Percentiles rank a stretch among this genome's conserved stretches.
Conservation (phyloP, 331 rosid genomes). For the Pyracantha coccinea region DNA sequence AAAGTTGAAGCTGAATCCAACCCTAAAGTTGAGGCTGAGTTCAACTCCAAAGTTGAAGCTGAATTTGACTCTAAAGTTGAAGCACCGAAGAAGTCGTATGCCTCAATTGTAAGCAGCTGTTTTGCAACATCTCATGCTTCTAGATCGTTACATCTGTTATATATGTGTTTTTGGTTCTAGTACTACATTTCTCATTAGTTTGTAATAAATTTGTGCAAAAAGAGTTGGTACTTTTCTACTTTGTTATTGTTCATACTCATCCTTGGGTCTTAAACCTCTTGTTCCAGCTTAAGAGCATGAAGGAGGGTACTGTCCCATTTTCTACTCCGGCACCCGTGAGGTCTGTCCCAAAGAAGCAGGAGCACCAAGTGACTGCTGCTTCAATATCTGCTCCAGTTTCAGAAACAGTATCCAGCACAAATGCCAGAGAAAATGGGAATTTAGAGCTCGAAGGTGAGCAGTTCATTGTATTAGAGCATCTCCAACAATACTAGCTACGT, state of each 20-base stretch:
- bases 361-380: constrained; percentile 32
- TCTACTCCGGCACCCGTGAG: constrained; percentile 28
- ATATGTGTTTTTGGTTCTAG: background rate
- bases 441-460: constrained; percentile 62
- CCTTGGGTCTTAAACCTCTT: background rate
- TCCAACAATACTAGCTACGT: too few relatives aligned
- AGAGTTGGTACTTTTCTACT: background rate
- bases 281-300: constrained; percentile 54
- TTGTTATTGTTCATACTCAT: background rate
- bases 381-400: constrained; percentile 25
- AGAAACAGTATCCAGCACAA: constrained; percentile 27
- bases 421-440: constrained; percentile 30
- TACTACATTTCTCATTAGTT: background rate
- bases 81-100: constrained; percentile 71
- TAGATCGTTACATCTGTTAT: background rate
- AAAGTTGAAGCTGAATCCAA: background rate
- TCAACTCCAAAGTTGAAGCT: constrained; percentile 18
- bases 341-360: constrained; percentile 37
- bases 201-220: background rate
- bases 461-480: background rate
- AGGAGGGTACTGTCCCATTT: constrained; percentile 33
- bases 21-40: constrained; percentile 19
- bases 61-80: constrained; percentile 21
- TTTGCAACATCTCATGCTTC: constrained; percentile 1
- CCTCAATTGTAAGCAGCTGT: constrained; percentile 59